These are phyloP conservation scores for Pseudozyma thailandica DNA, from an alignment of 1,284 basidiomycete genomes.

Conservation along the genomic window DNA sequence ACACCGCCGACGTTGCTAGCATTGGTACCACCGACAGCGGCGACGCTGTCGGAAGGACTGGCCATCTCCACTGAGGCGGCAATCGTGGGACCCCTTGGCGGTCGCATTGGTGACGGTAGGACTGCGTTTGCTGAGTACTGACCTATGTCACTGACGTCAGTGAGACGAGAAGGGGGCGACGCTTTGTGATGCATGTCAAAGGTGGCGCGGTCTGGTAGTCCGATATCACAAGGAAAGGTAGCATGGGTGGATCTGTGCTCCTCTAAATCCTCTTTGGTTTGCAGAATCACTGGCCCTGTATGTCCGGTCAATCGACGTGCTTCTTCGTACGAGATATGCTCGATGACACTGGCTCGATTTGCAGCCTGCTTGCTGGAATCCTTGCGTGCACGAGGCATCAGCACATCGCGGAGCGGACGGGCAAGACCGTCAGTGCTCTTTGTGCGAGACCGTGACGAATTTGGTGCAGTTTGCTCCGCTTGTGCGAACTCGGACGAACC, in stretches of 20 bases:
- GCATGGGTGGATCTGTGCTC: slow-evolving; percentile 26
- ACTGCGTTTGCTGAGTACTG: background rate
- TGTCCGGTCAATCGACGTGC: slow-evolving; percentile 26
- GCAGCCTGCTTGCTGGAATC: slow-evolving; percentile 10
- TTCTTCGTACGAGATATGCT: slow-evolving; percentile 41
- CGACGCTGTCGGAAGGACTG: slow-evolving; percentile 1
- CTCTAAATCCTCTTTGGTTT: slow-evolving; percentile 26
- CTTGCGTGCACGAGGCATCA: slow-evolving; percentile 19
- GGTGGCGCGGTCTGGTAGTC: slow-evolving; percentile 12
- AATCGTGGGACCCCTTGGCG: slow-evolving; percentile 1
- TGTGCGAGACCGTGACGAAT: slow-evolving; percentile 20
- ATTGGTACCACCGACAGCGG: background rate
- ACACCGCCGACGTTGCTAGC: slow-evolving; percentile 9
- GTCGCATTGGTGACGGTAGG: slow-evolving; percentile 6
- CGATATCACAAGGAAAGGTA: slow-evolving; percentile 6
- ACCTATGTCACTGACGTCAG: background rate
- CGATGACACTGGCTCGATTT: slow-evolving; percentile 29
- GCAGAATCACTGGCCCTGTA: slow-evolving; percentile 23
- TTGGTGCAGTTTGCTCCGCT: background rate
- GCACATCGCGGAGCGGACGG: slow-evolving; percentile 25
- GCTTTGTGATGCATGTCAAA: slow-evolving; percentile 13
- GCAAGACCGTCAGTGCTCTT: slow-evolving; percentile 34
- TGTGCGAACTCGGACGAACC: background rate
- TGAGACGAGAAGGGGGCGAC: background rate
- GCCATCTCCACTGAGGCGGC: slow-evolving; percentile 7